Evolutionary conservation across 2,329 filamentous ascomycete genomes (phyloP).

Genomic region (Xylariaceae sp.): DNA sequence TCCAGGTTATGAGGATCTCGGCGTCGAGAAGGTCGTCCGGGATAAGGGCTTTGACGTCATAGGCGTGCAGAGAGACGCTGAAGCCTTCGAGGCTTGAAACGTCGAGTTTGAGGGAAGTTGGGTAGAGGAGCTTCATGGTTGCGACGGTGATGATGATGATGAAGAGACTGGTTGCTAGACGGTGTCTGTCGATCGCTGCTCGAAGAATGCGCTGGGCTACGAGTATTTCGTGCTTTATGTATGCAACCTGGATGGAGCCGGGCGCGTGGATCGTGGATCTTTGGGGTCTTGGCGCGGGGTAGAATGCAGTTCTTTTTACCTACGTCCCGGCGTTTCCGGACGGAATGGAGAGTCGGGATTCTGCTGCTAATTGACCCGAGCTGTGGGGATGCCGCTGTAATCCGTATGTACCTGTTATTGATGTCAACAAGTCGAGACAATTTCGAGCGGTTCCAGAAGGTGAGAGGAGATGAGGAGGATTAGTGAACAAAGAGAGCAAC

Average conservation of each 20-base stretch:
- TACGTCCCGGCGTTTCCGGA: too few relatives aligned
- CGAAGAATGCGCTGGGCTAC: too few relatives aligned
- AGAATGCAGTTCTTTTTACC: background rate
- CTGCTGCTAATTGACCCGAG: background rate
- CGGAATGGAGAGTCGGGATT: too few relatives aligned
- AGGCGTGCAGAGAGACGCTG: conserved; percentile 51
- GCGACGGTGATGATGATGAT: background rate
- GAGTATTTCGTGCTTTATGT: too few relatives aligned
- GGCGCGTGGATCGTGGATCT: background rate
- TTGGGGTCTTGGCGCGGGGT: background rate
- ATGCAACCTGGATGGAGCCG: too few relatives aligned
- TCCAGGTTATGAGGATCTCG: conserved; percentile 57
- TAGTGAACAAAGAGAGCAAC: background rate
- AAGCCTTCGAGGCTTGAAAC: conserved; percentile 52
- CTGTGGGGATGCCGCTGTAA: background rate
- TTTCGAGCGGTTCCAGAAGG: background rate
- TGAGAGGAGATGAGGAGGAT: background rate
- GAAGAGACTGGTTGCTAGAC: background rate
- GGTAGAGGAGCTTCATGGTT: conserved; percentile 61
- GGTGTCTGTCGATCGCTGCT: background rate
- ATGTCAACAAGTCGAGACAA: background rate
- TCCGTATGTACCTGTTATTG: background rate
- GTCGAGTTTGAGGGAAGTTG: conserved; percentile 57
- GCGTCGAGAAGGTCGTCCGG: conserved; percentile 55
- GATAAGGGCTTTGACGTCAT: conserved; percentile 53